Percentiles rank a stretch among this genome's conserved stretches.
Conservation (phyloP, 1,284 basidiomycete genomes). For the Golubevia sp. region DNA sequence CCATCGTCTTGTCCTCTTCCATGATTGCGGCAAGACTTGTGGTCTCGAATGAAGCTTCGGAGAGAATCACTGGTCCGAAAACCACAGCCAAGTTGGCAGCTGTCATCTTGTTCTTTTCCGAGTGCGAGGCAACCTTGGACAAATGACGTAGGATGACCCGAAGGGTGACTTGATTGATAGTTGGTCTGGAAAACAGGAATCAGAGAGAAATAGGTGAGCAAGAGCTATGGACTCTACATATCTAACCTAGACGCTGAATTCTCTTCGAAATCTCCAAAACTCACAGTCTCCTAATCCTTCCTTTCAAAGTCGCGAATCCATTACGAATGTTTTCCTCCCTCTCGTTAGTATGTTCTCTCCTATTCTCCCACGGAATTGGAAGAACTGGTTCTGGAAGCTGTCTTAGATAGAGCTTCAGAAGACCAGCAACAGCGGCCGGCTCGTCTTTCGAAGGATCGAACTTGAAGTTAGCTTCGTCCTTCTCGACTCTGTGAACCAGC, state of each 20-base stretch:
- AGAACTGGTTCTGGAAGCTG: slow-evolving; percentile 55
- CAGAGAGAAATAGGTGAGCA: neutral
- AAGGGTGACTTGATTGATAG: slow-evolving; percentile 56
- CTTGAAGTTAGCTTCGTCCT: slow-evolving; percentile 48
- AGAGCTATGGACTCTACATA: neutral
- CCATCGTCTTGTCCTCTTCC: slow-evolving; percentile 53
- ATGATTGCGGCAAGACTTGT: slow-evolving; percentile 47
- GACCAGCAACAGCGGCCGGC: slow-evolving; percentile 42
- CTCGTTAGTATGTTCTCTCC: slow-evolving; percentile 52
- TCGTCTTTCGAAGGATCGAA: slow-evolving; percentile 45
- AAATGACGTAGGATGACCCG: slow-evolving; percentile 49
- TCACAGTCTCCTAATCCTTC: slow-evolving; percentile 30
- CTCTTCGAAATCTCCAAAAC: neutral
- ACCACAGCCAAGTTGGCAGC: slow-evolving; percentile 50
- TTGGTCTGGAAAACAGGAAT: slow-evolving; percentile 14
- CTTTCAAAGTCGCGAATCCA: slow-evolving; percentile 50
- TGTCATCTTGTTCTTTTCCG: slow-evolving; percentile 55
- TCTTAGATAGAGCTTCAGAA: slow-evolving; percentile 54
- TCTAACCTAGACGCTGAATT: neutral
- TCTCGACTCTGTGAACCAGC: slow-evolving; percentile 44
- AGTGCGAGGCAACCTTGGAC: slow-evolving; percentile 41
- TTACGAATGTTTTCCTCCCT: slow-evolving; percentile 48
- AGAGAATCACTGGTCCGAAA: slow-evolving; percentile 52
- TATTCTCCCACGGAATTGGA: slow-evolving; percentile 51
- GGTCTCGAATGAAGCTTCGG: slow-evolving; percentile 43